Conservation (phyloP, 208 protist species). For the Entamoeba histolytica region DNA sequence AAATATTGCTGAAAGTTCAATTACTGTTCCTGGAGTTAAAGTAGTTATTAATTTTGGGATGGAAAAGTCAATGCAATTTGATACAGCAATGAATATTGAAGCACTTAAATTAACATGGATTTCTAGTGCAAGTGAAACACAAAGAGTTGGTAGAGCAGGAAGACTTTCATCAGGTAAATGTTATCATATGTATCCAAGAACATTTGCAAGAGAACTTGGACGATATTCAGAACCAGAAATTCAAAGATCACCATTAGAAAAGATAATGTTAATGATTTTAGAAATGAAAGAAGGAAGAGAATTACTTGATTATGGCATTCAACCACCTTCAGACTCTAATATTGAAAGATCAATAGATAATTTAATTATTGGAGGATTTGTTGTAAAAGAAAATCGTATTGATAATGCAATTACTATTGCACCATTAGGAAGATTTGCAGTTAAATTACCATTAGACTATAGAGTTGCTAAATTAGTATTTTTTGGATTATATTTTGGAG, state of each 20-base stretch:
- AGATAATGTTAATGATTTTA: neutral
- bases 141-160: conserved; percentile 15
- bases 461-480: neutral
- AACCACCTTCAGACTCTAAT: neutral
- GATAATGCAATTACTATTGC: neutral
- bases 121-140: conserved; percentile 2
- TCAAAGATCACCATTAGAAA: neutral
- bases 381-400: neutral
- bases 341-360: neutral
- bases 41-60: conserved; percentile 85
- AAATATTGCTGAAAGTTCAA: conserved; percentile 58
- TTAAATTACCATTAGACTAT: neutral
- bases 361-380: neutral
- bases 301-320: neutral
- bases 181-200: conserved; percentile 17
- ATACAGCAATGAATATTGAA: conserved; percentile 9
- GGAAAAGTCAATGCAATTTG: conserved; percentile 10
- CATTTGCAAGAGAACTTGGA: neutral
- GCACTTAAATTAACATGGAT: neutral
- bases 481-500: neutral
- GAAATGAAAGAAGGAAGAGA: neutral
- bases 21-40: conserved; percentile 89
- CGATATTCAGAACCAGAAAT: neutral
- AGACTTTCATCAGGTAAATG: neutral
- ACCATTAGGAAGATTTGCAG: neutral